Base-by-base conservation (phyloP, 306 rosid species). In the Vigna radiata region DNA sequence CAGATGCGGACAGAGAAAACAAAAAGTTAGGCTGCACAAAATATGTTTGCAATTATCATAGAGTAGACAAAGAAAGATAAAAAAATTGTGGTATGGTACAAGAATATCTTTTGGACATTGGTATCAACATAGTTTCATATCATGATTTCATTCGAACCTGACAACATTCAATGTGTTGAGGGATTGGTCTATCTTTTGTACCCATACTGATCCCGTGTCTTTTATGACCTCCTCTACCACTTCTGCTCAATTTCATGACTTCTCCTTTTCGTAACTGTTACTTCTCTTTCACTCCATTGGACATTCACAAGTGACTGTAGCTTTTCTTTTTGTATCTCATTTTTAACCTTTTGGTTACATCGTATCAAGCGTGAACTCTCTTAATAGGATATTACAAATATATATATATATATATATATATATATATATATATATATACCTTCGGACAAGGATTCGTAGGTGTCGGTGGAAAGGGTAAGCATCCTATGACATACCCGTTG, bases 401-500 rank as follows among this genome's bases (percentile, higher is more conserved):
- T 63, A 2, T 16, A 8, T 37, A 6, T 37, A 23, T 33, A 33
- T 37, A 6, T 37, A 23, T 33, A 33, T 37, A 6, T 37, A 23
- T 33, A 33, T n/a, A n/a, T n/a, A 6, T 36, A 48, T 63, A 2
- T 16, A 8, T 37, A 6, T 37, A 23, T 33, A 33, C 7, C 72
- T 41, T 6, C 50, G 61, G 49, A 73, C 39, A 47, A 73, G 66
- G 61, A 67, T 81, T 64, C 47, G 43, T 16, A 63, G 78, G 37
- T 82, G 88, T 79, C 86, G 84, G 83, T 79, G 77, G 67, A 79
- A 19, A 63, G 69, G n/a, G 53, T 59, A 31, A 83, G 88, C 84
- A 85, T 85, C 86, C 88, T 58, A 79, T 79, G 88, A 73, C 60
- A 75, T 78, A 50, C 58, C 73, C 65, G 53, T 78, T 74, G 41